Conservation (phyloP, 2,329 filamentous ascomycete genomes). For the Emergomyces africanus region DNA sequence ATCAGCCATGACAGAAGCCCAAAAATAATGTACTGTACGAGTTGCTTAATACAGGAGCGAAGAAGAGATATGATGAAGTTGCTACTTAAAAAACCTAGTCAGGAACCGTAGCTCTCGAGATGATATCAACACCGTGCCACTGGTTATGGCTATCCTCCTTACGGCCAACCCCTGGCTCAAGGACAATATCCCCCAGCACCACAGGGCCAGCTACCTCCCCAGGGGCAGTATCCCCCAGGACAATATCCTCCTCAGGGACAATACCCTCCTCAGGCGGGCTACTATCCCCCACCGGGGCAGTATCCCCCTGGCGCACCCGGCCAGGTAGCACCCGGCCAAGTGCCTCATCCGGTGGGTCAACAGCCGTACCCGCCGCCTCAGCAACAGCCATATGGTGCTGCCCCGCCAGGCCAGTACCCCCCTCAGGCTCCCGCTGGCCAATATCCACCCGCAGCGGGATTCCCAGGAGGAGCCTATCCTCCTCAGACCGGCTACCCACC, state of each 20-base stretch:
- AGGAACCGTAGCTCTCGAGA: neutral
- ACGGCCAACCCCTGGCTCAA: neutral
- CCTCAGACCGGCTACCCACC: slow-evolving; percentile 18
- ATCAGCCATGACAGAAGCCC: slow-evolving; percentile 21
- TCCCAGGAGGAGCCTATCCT: slow-evolving; percentile 9
- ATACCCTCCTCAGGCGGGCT: slow-evolving; percentile 9
- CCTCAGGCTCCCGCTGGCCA: slow-evolving; percentile 7
- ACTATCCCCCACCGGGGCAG: neutral
- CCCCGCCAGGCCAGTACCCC: slow-evolving; percentile 13
- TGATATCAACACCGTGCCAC: too few species aligned
- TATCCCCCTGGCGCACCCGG: neutral
- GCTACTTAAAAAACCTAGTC: neutral
- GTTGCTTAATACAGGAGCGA: neutral
- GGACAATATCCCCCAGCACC: neutral
- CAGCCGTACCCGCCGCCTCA: neutral
- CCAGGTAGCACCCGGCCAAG: neutral
- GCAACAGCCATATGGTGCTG: neutral
- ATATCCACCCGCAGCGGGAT: slow-evolving; percentile 15
- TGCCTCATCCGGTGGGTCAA: neutral
- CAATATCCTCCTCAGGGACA: slow-evolving; percentile 18
- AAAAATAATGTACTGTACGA: neutral
- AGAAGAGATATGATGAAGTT: neutral
- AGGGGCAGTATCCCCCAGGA: slow-evolving; percentile 14
- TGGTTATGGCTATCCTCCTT: slow-evolving; percentile 1
- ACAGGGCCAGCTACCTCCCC: slow-evolving; percentile 8